Evolutionary conservation across 805 yeast species (phyloP).

Genomic region (Martiniozyma abietophila): DNA sequence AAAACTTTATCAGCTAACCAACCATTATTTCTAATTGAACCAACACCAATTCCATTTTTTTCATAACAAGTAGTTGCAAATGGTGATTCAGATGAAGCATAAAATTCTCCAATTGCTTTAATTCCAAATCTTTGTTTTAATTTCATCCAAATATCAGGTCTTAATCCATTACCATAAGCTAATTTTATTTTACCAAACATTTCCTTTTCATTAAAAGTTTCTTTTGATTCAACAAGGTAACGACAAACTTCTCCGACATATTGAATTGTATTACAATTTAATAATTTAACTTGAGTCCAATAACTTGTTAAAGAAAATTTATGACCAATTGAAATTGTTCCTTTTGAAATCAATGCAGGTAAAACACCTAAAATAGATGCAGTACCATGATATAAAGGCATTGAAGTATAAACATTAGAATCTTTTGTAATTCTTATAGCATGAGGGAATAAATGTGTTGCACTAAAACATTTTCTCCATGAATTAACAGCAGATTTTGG

Average conservation of each 20-base stretch:
- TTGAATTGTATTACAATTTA: constrained; percentile 72
- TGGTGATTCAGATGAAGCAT: constrained; percentile 91
- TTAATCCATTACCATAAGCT: constrained; percentile 87
- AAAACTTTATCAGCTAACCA: constrained; percentile 56
- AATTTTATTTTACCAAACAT: constrained; percentile 35
- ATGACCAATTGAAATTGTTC: constrained; percentile 65
- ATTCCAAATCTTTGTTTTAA: constrained; percentile 74
- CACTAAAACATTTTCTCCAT: constrained; percentile 77
- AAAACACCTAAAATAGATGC: constrained; percentile 82
- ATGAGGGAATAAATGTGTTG: constrained; percentile 58
- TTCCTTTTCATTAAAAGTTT: constrained; percentile 17
- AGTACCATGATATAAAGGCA: constrained; percentile 94
- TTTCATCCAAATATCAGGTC: constrained; percentile 80
- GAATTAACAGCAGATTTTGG: constrained; percentile 92
- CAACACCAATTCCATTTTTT: constrained; percentile 51
- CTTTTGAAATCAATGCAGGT: constrained; percentile 53
- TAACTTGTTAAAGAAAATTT: constrained; percentile 77
- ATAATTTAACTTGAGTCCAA: constrained; percentile 78
- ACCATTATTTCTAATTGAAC: constrained; percentile 80
- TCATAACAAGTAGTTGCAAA: constrained; percentile 78
- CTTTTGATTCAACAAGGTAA: constrained; percentile 48
- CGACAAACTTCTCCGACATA: constrained; percentile 95
- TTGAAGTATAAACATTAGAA: constrained; percentile 71
- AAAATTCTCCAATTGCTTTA: constrained; percentile 75
- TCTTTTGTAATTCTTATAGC: constrained; percentile 48